Evolutionary conservation across 2,329 filamentous ascomycete genomes (phyloP).

Genomic region (Cladophialophora carrionii): DNA sequence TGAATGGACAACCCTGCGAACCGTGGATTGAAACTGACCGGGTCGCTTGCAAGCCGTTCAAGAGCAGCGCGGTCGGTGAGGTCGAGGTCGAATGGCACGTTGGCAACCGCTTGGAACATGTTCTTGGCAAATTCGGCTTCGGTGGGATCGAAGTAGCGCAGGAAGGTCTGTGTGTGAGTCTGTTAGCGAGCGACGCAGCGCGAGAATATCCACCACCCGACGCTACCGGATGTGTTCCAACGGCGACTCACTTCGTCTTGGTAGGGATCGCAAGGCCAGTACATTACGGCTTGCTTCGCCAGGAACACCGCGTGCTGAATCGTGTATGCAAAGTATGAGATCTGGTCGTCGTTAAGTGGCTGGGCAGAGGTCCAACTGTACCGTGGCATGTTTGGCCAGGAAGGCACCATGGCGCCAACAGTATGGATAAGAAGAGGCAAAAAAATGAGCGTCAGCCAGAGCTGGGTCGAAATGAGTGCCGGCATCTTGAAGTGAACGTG

Average conservation of each 20-base stretch:
- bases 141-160: conserved; percentile 1
- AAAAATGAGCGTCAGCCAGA: neutral
- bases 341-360: neutral
- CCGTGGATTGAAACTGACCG: neutral
- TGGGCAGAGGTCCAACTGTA: neutral
- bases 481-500: neutral
- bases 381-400: neutral
- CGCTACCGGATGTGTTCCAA: neutral
- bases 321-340: neutral
- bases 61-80: neutral
- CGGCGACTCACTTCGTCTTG: neutral
- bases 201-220: neutral
- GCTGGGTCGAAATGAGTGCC: neutral
- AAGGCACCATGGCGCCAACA: neutral
- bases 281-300: neutral
- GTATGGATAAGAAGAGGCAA: neutral
- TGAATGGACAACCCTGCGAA: neutral
- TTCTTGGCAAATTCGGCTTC: conserved; percentile 2
- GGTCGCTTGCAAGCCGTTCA: neutral
- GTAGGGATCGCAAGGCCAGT: neutral
- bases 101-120: conserved; percentile 1
- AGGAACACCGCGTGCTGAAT: neutral
- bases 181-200: neutral
- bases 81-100: neutral
- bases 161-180: neutral